Conservation (phyloP, 306 rosid species). For the Acacia crassicarpa region DNA sequence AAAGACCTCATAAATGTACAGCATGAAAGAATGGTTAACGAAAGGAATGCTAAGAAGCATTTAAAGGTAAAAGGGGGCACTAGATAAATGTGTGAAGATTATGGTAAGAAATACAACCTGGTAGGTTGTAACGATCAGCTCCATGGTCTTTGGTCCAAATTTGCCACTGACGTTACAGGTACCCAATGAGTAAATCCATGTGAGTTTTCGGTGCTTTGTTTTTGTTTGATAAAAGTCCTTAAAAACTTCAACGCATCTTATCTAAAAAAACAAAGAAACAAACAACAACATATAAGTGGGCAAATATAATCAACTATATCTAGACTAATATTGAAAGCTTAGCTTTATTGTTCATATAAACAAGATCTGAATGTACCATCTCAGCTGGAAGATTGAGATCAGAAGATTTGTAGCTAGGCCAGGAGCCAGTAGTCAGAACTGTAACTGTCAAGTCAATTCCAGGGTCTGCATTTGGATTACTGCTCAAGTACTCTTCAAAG, state of each 20-base stretch:
- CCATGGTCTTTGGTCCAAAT: constrained; percentile 80
- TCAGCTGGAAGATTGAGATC: constrained; percentile 93
- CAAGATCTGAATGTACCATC: constrained; percentile 58
- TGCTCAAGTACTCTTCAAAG: constrained; percentile 80
- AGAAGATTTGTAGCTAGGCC: constrained; percentile 97
- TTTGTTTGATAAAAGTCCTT: constrained; percentile 86
- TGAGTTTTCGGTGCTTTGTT: constrained; percentile 88
- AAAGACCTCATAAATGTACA: background rate
- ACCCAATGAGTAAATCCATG: constrained; percentile 97
- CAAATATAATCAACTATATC: constrained; percentile 21
- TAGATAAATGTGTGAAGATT: background rate
- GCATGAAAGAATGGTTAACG: background rate
- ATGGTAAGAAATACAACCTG: constrained; percentile 53
- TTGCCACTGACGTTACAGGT: constrained; percentile 79
- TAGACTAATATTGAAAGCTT: background rate
- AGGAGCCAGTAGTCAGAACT: constrained; percentile 87
- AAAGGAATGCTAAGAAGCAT: background rate
- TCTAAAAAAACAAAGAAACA: constrained; percentile 41
- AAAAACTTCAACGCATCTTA: constrained; percentile 87
- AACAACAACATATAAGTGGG: constrained; percentile 8
- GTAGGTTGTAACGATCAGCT: constrained; percentile 88
- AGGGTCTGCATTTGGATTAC: constrained; percentile 57
- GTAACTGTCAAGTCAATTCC: constrained; percentile 91
- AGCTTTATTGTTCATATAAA: constrained; percentile 10
- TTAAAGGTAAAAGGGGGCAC: background rate